Percentiles rank a stretch among this genome's conserved stretches.
phyloP scores from a whole-genome alignment of 345 rosid genomes.

The Bruguiera sexangula region DNA sequence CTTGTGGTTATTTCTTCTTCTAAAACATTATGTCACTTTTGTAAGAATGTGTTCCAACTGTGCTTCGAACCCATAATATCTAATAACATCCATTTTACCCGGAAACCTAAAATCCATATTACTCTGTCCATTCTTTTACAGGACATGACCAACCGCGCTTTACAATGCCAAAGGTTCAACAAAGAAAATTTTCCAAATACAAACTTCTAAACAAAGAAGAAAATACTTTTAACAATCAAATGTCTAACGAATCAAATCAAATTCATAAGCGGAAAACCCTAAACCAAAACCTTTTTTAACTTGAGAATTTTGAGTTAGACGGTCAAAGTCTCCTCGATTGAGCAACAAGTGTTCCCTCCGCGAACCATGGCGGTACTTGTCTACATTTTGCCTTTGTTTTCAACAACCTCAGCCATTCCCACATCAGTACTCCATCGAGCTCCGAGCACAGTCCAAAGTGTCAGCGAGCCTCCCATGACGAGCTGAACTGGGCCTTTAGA shows the following conservation, averaged over 20 bases:
- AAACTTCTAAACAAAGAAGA: background rate
- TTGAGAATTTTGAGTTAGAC: constrained; percentile 13
- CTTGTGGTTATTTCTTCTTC: too few species aligned
- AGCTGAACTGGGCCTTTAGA: too few species aligned
- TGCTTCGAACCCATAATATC: too few species aligned
- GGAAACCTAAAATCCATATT: too few species aligned
- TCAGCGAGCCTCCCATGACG: too few species aligned
- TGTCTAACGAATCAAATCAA: background rate
- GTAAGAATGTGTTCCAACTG: too few species aligned
- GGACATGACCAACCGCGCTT: background rate
- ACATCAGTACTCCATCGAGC: constrained; percentile 55
- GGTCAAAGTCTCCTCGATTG: constrained; percentile 73
- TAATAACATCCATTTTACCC: too few species aligned
- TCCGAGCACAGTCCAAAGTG: background rate
- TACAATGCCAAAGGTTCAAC: background rate
- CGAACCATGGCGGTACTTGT: constrained; percentile 64
- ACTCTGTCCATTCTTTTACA: too few species aligned
- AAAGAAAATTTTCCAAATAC: background rate
- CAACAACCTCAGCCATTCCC: constrained; percentile 65
- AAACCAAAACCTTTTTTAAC: background rate
- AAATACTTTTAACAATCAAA: too few species aligned
- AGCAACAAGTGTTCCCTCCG: constrained; percentile 49
- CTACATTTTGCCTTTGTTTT: constrained; percentile 80
- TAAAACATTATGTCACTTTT: too few species aligned
- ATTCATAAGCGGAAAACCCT: background rate